These are phyloP conservation scores for Gamarada debralockiae DNA, from an alignment of 495 filamentous ascomycete species.

Conservation along the genomic window DNA sequence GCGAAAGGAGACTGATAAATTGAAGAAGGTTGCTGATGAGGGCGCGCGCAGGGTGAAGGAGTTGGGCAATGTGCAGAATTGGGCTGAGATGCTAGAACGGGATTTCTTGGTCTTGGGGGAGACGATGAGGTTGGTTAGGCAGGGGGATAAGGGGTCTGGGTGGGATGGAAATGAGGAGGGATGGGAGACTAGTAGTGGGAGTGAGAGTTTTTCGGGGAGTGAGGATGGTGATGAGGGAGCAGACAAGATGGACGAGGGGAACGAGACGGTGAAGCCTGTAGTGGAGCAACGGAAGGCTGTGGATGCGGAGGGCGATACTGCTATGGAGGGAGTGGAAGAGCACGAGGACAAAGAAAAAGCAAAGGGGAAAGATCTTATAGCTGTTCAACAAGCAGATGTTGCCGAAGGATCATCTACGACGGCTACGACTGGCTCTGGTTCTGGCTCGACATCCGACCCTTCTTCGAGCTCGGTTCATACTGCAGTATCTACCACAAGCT, in stretches of 20 bases:
- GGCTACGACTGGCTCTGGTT: background rate
- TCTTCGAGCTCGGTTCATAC: constrained; percentile 21
- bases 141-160: constrained; percentile 27
- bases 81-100: constrained; percentile 93
- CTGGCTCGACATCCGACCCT: constrained; percentile 12
- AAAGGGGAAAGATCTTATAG: constrained; percentile 4
- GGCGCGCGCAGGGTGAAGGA: constrained; percentile 77
- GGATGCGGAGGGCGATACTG: constrained; percentile 22
- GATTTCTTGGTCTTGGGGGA: constrained; percentile 88
- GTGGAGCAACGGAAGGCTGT: background rate
- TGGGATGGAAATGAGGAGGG: constrained; percentile 26
- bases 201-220: constrained; percentile 8
- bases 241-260: background rate
- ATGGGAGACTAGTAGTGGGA: constrained; percentile 23
- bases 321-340: constrained; percentile 9
- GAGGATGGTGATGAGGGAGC: constrained; percentile 7
- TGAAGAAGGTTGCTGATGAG: constrained; percentile 62
- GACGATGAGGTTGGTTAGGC: constrained; percentile 63
- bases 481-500: constrained; percentile 11
- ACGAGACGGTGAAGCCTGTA: constrained; percentile 14
- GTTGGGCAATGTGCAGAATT: constrained; percentile 95
- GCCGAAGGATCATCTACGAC: constrained; percentile 19
- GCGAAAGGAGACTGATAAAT: constrained; percentile 65
- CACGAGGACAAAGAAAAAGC: constrained; percentile 6
- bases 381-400: constrained; percentile 4